phyloP scores from a whole-genome alignment of 2,329 filamentous ascomycete genomes.

The Leptographium wingfieldii region DNA sequence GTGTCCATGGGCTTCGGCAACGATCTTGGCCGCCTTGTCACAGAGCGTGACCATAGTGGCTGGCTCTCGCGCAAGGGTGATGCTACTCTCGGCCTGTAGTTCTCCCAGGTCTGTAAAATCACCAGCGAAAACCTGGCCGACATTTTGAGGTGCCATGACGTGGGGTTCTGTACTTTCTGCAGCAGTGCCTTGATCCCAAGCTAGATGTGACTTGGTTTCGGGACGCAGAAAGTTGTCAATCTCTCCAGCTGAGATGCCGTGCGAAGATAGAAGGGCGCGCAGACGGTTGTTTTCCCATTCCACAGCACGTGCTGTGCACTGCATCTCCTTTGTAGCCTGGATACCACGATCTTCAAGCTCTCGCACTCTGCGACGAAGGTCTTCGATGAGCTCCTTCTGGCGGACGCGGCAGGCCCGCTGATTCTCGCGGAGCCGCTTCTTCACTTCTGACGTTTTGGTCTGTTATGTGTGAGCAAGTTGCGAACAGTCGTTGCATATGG shows the following conservation, averaged over 20 bases:
- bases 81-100: not conserved
- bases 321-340: conserved; percentile 39
- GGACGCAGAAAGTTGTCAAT: not conserved
- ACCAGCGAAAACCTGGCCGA: too few species aligned
- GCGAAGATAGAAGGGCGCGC: conserved; percentile 16
- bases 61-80: not conserved
- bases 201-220: not conserved
- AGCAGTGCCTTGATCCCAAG: not conserved
- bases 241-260: conserved; percentile 4
- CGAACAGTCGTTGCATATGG: too few species aligned
- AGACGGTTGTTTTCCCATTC: conserved; percentile 34
- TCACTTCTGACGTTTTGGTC: not conserved
- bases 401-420: conserved; percentile 41
- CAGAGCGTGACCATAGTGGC: not conserved
- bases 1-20: not conserved
- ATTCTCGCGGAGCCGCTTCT: conserved; percentile 27
- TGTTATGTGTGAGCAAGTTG: not conserved
- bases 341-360: conserved; percentile 35
- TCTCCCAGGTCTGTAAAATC: too few species aligned
- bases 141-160: too few species aligned
- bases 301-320: conserved; percentile 36
- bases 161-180: too few species aligned
- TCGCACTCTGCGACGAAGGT: conserved; percentile 31
- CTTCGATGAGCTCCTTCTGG: conserved; percentile 35
- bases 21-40: not conserved